Base-by-base conservation (phyloP, 1,284 basidiomycete genomes). In the Uromyces viciae-fabae region DNA sequence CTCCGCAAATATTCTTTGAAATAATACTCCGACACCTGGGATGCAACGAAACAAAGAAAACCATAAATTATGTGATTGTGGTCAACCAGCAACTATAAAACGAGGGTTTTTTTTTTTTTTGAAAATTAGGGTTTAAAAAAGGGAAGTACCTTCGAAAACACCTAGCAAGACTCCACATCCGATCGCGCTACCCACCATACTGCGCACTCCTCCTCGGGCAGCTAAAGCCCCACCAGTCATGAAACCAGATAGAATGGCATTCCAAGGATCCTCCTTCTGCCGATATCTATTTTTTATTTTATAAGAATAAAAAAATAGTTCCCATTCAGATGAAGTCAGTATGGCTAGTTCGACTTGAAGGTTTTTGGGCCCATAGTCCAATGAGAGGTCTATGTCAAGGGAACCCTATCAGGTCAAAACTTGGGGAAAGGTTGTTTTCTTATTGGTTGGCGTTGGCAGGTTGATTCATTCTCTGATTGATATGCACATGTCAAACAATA, bases 211-310 rank as follows among this genome's bases (percentile, higher is more conserved):
- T 87, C 93, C 95, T 97, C 96, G 90, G 82, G 94, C 90, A 75
- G 97, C 97, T 75, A 99, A 87, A 86, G 93, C 96, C 81, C 96
- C 96, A 87, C 97, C 97, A 38, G 96, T 98, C 90, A 97, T 90
- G 88, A 99, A 99, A 60, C 97, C 96, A 66, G 96, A 94, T 80
- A 97, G 93, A 85, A 99, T 98, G 58, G 95, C 95, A 86, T 99
- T 99, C 95, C 95, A 99, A 74, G 95, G 93, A 87, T 99, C 97
- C 87, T 99, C 97, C 87, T 99, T 99, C 88, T 99, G 96, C 85
- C 97, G 89, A 88, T 91, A 77, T 54, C 49, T 72, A 11, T 49
- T 49, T 49, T 49, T 11, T 49, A 49, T 49, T 11, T 49, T 49
- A 11, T 49, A 22, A 11, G 11, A 11, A 49, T 49, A 46, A 14